Conservation (phyloP, 495 filamentous ascomycete genomes). For the Niebla homalea region DNA sequence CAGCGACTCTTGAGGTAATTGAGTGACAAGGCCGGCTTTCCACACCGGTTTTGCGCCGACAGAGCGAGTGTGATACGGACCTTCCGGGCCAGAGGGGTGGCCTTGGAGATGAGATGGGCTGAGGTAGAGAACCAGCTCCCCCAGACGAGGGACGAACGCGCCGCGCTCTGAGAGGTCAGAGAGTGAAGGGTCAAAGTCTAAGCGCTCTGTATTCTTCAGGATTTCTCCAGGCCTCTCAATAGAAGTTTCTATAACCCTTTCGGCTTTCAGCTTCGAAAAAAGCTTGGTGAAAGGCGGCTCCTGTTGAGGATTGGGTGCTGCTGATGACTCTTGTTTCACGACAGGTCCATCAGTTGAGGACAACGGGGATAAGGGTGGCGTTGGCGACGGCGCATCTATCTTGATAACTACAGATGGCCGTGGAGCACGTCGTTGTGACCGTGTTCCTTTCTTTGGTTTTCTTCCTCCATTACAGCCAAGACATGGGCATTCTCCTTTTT, state of each 20-base stretch:
- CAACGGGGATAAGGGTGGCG: too few relatives aligned
- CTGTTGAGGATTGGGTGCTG: background rate
- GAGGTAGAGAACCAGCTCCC: conserved; percentile 46
- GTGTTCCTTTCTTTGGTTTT: conserved; percentile 18
- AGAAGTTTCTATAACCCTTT: background rate
- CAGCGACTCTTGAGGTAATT: background rate
- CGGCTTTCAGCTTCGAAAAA: background rate
- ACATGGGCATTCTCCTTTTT: background rate
- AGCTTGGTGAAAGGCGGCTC: background rate
- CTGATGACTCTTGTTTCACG: background rate
- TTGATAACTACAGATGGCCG: too few relatives aligned
- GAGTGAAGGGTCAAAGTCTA: conserved; percentile 2
- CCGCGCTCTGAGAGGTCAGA: conserved; percentile 26
- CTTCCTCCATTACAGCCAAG: conserved; percentile 4
- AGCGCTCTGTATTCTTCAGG: too few relatives aligned
- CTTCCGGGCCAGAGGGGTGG: background rate
- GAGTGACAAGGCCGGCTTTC: conserved; percentile 1
- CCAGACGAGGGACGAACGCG: conserved; percentile 40
- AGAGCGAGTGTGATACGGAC: background rate
- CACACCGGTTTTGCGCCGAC: background rate
- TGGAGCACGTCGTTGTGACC: too few relatives aligned
- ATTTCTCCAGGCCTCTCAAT: conserved; percentile 2
- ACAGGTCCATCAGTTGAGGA: background rate
- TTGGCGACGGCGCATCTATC: too few relatives aligned
- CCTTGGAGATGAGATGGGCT: background rate